These are phyloP conservation scores for Daldinia concentrica DNA, from an alignment of 495 filamentous ascomycete genomes.

Conservation along the genomic window DNA sequence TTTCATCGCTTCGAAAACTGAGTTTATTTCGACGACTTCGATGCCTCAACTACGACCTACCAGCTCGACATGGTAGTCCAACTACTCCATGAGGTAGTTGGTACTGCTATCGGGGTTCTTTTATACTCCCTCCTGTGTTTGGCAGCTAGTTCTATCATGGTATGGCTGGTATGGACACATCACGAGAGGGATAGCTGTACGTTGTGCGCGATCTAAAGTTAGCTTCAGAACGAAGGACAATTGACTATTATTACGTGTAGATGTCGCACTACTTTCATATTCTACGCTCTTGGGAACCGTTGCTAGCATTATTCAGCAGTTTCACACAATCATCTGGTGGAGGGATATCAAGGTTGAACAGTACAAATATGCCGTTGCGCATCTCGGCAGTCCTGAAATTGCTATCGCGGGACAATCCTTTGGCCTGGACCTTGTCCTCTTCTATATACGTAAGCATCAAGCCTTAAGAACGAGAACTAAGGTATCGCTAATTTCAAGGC, in stretches of 20 bases:
- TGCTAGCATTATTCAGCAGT: conserved; percentile 57
- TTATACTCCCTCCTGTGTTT: conserved; percentile 55
- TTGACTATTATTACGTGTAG: conserved; percentile 39
- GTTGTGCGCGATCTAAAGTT: conserved; percentile 17
- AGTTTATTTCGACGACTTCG: conserved; percentile 6
- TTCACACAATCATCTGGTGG: conserved; percentile 56
- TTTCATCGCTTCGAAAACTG: conserved; percentile 3
- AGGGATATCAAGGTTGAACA: conserved; percentile 54
- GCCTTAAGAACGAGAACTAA: too few species aligned
- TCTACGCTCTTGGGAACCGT: conserved; percentile 51
- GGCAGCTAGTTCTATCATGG: conserved; percentile 46
- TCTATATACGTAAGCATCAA: conserved; percentile 54
- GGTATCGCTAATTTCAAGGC: neutral
- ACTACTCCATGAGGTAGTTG: conserved; percentile 53
- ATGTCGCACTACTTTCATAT: conserved; percentile 55
- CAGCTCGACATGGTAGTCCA: conserved; percentile 51
- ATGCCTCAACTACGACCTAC: conserved; percentile 32
- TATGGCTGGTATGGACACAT: conserved; percentile 55
- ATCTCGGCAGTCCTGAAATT: conserved; percentile 54
- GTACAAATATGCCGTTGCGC: conserved; percentile 47
- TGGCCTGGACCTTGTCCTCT: conserved; percentile 55
- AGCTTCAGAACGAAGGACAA: neutral
- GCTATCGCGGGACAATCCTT: conserved; percentile 57
- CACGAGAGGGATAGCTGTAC: conserved; percentile 59
- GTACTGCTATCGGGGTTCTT: conserved; percentile 50